Evolutionary conservation across 768 basidiomycete species (phyloP).

Genomic region (Cubamyces lactineus): DNA sequence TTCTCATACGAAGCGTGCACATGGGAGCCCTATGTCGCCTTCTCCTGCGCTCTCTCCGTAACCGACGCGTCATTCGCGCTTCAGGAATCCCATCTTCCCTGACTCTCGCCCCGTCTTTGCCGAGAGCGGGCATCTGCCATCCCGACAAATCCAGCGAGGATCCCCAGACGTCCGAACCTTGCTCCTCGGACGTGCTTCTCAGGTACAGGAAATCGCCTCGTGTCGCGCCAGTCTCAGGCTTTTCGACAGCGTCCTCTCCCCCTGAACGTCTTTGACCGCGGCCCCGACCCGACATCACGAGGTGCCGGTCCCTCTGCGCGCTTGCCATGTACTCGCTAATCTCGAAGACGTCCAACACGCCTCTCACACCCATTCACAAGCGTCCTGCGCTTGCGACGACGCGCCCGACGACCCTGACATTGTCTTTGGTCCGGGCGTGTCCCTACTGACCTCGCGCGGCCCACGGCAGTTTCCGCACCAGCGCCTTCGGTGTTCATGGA

Average conservation of each 20-base stretch:
- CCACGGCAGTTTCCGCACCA: not conserved
- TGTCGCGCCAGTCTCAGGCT: not conserved
- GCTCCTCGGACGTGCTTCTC: not conserved
- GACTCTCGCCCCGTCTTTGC: constrained; percentile 12
- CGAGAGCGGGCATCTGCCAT: constrained; percentile 1
- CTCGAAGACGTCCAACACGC: too few species aligned
- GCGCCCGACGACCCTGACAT: not conserved
- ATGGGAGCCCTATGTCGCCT: constrained; percentile 8
- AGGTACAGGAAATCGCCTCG: constrained; percentile 12
- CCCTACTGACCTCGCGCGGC: constrained; percentile 1
- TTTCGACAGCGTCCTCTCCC: not conserved
- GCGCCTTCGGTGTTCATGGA: constrained; percentile 14
- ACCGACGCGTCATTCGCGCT: constrained; percentile 7
- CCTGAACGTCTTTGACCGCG: not conserved
- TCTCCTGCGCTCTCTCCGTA: constrained; percentile 5
- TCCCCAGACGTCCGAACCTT: not conserved
- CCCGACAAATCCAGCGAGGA: constrained; percentile 1
- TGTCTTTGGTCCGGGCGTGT: not conserved
- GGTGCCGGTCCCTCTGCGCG: too few species aligned
- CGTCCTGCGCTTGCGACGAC: too few species aligned
- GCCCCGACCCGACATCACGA: too few species aligned
- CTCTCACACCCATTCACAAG: too few species aligned
- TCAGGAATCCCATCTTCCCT: not conserved
- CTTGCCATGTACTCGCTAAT: too few species aligned
- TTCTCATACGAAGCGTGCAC: constrained; percentile 17